Evolutionary conservation across 2,329 filamentous ascomycete genomes (phyloP), one percentile per base, ranked within the genome.

Genomic region (Nemania sp.): DNA sequence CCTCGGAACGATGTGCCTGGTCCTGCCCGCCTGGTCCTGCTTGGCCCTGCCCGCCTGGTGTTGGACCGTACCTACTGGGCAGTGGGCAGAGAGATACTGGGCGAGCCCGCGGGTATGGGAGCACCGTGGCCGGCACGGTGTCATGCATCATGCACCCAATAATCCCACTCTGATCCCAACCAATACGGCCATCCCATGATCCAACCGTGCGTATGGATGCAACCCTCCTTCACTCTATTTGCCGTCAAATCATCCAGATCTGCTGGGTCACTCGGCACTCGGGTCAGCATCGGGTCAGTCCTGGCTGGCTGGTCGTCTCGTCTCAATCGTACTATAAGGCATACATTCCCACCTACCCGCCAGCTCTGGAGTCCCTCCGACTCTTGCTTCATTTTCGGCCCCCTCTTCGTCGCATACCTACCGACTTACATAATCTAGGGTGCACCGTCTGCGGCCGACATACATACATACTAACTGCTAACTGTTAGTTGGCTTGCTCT

Each of bases 121-220:
- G 65, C 68, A 70, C 66, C 57, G 68, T 68, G 62, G 45, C 27
- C 22, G 51, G n/a, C 55, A 70, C 68, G 43, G 68, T 70, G 55
- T 51, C 43, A 59, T 59, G 57, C 60, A 38, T 57, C 24, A 57
- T 56, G 24, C 61, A 61, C 45, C 62, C 56, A 49, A 53, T 43
- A 22, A 57, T 45, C 32, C 32, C 7, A 11, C n/a, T n/a, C n/a
- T n/a, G n/a, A n/a, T n/a, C n/a, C 49, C 54, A 45, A 45, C 45
- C 63, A 51, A 45, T 49, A 41, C 62, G 43, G 27, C 41, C 57
- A 22, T 68, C 62, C 62, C 66, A 65, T 65, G 62, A 68, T 65
- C 66, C 66, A 27, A 65, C 45, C 20, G 24, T 15, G 32, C 29
- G 38, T 62, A 13, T 20, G 52, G 49, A 24, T 53, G 59, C 38